Percentiles rank a stretch among this genome's conserved stretches.
These are phyloP conservation scores for Aureoboletus auriporus DNA, from an alignment of 768 basidiomycete genomes.

Conservation along the genomic window DNA sequence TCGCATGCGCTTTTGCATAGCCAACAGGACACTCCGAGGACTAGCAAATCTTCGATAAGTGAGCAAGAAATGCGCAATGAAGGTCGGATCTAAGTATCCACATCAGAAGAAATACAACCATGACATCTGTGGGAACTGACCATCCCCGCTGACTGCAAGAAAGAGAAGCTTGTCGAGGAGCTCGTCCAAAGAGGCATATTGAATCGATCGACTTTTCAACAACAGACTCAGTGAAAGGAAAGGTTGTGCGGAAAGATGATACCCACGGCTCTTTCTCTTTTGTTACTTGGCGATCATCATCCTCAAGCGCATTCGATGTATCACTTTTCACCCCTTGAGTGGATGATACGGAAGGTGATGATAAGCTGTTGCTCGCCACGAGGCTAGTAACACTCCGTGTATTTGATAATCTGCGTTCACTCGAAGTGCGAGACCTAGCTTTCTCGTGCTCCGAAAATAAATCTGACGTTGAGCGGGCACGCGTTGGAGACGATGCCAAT, in stretches of 20 bases:
- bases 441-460: slow-evolving; percentile 42
- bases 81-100: slow-evolving; percentile 58
- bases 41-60: slow-evolving; percentile 82
- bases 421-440: slow-evolving; percentile 23
- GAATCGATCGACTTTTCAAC: slow-evolving; percentile 46
- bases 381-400: slow-evolving; percentile 27
- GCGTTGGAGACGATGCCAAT: slow-evolving; percentile 44
- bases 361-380: slow-evolving; percentile 16
- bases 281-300: slow-evolving; percentile 21
- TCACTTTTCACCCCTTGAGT: slow-evolving; percentile 13
- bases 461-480: slow-evolving; percentile 55
- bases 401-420: slow-evolving; percentile 29
- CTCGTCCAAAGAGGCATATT: slow-evolving; percentile 76
- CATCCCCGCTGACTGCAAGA: slow-evolving; percentile 80
- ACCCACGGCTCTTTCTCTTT: slow-evolving; percentile 55
- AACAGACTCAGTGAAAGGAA: slow-evolving; percentile 10
- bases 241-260: background rate
- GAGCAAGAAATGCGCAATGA: slow-evolving; percentile 74
- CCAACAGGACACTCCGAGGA: slow-evolving; percentile 73
- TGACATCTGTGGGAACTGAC: slow-evolving; percentile 34
- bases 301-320: slow-evolving; percentile 16
- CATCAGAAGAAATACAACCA: slow-evolving; percentile 12
- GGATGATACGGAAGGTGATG: slow-evolving; percentile 13
- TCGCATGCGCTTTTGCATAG: slow-evolving; percentile 85
- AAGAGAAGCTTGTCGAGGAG: slow-evolving; percentile 80